Percentiles rank a stretch among this genome's conserved stretches.
Conservation (phyloP, 1,284 basidiomycete species). For the Sparassis latifolia region DNA sequence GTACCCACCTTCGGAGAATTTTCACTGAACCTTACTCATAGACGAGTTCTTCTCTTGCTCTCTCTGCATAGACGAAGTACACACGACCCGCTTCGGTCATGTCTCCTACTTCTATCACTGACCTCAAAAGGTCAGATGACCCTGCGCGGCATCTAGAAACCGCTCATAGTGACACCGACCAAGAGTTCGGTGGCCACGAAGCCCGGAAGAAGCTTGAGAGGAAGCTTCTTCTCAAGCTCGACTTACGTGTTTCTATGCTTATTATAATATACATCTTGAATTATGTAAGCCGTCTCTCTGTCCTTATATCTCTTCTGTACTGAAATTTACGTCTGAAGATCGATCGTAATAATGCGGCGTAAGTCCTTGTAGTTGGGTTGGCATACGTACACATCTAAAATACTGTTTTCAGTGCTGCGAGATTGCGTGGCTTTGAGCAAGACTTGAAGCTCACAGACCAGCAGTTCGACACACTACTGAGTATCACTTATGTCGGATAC, state of each 20-base stretch:
- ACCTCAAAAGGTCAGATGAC: background rate
- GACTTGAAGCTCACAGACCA: constrained; percentile 59
- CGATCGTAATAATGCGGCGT: constrained; percentile 65
- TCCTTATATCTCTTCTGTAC: background rate
- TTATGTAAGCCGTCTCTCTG: constrained; percentile 34
- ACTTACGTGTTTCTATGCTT: constrained; percentile 57
- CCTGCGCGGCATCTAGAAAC: background rate
- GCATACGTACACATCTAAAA: background rate
- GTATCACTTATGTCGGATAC: constrained; percentile 75
- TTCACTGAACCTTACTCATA: too few species aligned
- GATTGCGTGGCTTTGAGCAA: constrained; percentile 61
- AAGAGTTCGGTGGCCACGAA: constrained; percentile 36
- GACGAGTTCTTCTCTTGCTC: too few species aligned
- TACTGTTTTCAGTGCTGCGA: constrained; percentile 45
- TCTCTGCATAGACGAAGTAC: background rate
- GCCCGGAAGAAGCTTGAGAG: constrained; percentile 40
- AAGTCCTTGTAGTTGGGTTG: constrained; percentile 10
- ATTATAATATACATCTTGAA: constrained; percentile 68
- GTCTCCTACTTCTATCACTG: background rate
- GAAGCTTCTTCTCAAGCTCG: constrained; percentile 53
- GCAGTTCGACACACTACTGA: constrained; percentile 67
- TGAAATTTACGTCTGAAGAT: constrained; percentile 29
- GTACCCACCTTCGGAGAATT: too few species aligned
- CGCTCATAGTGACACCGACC: constrained; percentile 12
- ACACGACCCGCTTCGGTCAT: background rate